Evolutionary conservation across 225 moss, liverwort and hornwort species (phyloP).

Genomic region (Anthoceros angustus): DNA sequence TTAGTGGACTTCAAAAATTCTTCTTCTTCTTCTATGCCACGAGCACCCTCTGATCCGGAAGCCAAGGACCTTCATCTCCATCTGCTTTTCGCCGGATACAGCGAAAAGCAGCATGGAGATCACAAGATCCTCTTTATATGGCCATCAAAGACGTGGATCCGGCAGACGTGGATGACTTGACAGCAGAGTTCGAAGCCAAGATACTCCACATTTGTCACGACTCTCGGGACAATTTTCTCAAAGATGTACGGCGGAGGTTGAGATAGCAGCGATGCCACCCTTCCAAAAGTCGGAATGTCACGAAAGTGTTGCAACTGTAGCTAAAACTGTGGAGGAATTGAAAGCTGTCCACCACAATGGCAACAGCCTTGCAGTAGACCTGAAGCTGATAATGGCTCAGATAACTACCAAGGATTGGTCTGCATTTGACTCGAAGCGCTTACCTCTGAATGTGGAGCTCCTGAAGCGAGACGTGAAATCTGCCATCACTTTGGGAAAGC

Average conservation of each 20-base stretch:
- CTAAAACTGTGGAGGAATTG: conserved; percentile 12
- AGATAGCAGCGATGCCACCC: conserved; percentile 42
- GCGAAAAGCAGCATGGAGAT: not conserved
- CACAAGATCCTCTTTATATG: conserved; percentile 28
- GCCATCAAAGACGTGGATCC: conserved; percentile 55
- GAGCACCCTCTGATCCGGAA: conserved; percentile 16
- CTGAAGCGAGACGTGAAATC: conserved; percentile 18
- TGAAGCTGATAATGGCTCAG: conserved; percentile 40
- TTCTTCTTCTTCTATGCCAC: no score
- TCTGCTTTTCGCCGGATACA: not conserved
- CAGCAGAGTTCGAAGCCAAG: conserved; percentile 32
- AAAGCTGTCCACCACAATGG: conserved; percentile 18
- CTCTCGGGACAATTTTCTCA: conserved; percentile 34
- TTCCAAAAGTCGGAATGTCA: conserved; percentile 35
- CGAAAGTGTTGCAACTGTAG: conserved; percentile 36
- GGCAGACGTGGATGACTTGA: conserved; percentile 49
- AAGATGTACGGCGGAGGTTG: conserved; percentile 49
- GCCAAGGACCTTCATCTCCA: not conserved
- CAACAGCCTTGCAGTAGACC: conserved; percentile 21
- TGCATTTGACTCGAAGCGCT: conserved; percentile 33
- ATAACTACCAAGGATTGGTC: conserved; percentile 45
- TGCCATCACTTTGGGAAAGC: conserved; percentile 20
- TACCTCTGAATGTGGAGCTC: conserved; percentile 26
- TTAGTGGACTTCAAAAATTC: no score
- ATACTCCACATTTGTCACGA: conserved; percentile 29